Percentiles rank a stretch among this genome's conserved stretches.
Conservation (phyloP, 2,329 filamentous ascomycete species). For the Venturia asperata region DNA sequence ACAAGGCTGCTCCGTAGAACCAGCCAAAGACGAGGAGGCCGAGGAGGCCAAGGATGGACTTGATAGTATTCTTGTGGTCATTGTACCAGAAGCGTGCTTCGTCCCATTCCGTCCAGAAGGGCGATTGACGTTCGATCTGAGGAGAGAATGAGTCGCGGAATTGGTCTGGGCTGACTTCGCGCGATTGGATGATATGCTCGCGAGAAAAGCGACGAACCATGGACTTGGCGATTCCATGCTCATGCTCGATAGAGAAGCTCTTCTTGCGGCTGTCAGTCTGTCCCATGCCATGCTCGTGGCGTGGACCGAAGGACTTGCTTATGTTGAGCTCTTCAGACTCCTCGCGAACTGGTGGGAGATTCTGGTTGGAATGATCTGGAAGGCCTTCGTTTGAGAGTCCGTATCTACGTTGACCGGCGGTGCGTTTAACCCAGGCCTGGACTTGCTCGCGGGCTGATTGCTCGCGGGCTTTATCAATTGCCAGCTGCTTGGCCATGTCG, state of each 20-base stretch:
- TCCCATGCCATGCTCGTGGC: slow-evolving; percentile 5
- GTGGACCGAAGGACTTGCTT: neutral
- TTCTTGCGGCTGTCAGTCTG: neutral
- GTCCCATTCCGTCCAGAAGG: too few species aligned
- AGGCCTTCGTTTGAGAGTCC: neutral
- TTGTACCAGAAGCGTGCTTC: slow-evolving; percentile 5
- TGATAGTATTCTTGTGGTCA: neutral
- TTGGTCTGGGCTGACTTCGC: neutral
- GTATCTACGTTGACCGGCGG: neutral
- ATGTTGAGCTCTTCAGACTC: neutral
- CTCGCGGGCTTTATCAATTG: too few species aligned
- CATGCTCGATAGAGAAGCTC: slow-evolving; percentile 12
- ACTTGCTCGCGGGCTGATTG: neutral
- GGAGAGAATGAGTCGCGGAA: neutral
- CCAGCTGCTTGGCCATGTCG: neutral
- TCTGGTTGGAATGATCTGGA: neutral
- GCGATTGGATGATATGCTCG: neutral
- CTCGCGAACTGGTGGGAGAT: neutral
- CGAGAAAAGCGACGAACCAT: neutral
- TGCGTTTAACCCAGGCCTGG: neutral
- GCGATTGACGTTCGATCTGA: neutral
- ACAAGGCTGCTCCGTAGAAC: neutral
- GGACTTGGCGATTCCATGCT: neutral
- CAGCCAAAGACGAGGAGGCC: neutral
- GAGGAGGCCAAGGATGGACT: neutral